Base-by-base conservation (phyloP, 805 yeast genomes). In the Kluyveromyces aestuarii region DNA sequence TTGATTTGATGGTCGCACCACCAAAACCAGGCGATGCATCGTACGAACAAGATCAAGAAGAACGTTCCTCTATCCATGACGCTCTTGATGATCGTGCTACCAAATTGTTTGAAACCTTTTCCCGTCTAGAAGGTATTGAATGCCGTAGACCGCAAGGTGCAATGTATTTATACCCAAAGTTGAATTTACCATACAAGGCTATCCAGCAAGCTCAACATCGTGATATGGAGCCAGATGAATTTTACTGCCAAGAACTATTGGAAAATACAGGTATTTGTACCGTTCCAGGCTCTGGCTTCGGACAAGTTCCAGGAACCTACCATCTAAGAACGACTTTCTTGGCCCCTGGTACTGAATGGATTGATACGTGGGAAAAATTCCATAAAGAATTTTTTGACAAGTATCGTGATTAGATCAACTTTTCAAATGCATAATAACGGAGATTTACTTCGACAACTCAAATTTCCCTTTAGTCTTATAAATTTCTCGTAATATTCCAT, bases 201-300 rank as follows among this genome's bases (percentile, higher is more conserved):
- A 71, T 79, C 44, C 72, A 72, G 27, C 74, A 73, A 40, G 95
- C 97, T 35, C 70, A 72, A 48, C 71, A 73, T 48, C 60, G 64
- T 30, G 80, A 78, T 21, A 62, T 79, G 58, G 71, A 76, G 41
- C 84, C 95, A 18, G 99, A 93, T 66, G 96, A 86, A 64, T 80
- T 85, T 54, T 93, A 93, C 72, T 90, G 97, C 67, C 74, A 84
- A 63, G 83, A 84, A 56, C 72, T 93, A 50, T 75, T 93, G 55
- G 91, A 91, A 55, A 67, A 71, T 43, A 89, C 99, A 7, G 99
- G 99, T 57, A 88, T 93, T 52, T 93, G 99, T 69, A 87, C 95
- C 41, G 95, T 93, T 53, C 98, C 99, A 30, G 99, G 99, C 39
- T 81, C 88, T 35, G 99, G 99, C 0, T 93, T 93, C 60, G 97